Evolutionary conservation across 768 basidiomycete genomes (phyloP), one percentile per base, ranked within the genome.

Genomic region (Neoboletus magnificus): DNA sequence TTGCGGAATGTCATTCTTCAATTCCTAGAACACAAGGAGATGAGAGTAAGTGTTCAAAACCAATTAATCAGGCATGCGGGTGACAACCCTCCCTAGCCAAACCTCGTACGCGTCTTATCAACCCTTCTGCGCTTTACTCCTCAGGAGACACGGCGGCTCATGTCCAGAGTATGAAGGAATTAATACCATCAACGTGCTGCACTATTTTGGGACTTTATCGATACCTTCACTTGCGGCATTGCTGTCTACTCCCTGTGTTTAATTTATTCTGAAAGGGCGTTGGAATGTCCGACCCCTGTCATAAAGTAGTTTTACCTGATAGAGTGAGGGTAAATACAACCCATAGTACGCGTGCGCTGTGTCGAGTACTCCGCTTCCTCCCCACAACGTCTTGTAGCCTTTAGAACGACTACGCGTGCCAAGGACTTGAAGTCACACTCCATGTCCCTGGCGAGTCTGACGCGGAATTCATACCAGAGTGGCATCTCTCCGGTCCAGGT

Each of bases 1-100:
- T 72, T 99, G 44, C 81, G 97, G 55, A 98, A 98, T 70, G 90
- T 98, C 32, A 93, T 98, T 54, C 71, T 99, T 44, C 97, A 98
- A 70, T 99, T 99, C 76, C 77, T 99, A 48, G 97, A 99, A 69
- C 91, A 98, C 74, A 94, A 96, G 69, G 94, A 98, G 71, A 98
- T 98, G 94, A 81, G 97, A 74, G 94, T 94, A 66, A 69, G 91
- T 76, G 39, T 5, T 41, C 35, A 15, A 50, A 8, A 20, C n/a
- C 37, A 25, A 27, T 23, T 36, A 20, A 36, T 5, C 5, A 2
- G 22, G 15, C 41, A 27, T 47, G 22, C 35, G 39, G 22, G 13
- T 60, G 52, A 54, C 56, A 55, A 15, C 65, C 25, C 12, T 48
- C 43, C 20, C 11, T 56, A 93, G 89, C 91, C 93, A 0, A 91